A percentile compares a stretch with the other conserved stretches of the same genome.
These are phyloP conservation scores for Singerocomus rubriflavus DNA, from an alignment of 1,284 basidiomycete genomes.

Conservation along the genomic window DNA sequence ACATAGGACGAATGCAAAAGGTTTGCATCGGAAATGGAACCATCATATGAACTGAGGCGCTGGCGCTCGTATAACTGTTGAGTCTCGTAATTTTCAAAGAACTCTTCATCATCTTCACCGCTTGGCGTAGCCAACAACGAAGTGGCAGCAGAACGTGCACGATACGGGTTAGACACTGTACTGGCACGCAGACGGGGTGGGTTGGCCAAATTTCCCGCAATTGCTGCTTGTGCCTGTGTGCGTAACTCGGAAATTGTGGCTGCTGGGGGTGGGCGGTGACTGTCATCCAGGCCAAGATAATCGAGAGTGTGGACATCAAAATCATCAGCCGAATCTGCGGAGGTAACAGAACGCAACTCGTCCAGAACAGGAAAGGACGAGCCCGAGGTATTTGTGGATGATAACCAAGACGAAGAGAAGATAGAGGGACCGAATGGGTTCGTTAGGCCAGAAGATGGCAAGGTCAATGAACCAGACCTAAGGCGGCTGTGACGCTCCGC, in stretches of 20 bases:
- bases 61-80: constrained; percentile 46
- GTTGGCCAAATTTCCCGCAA: constrained; percentile 76
- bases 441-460: constrained; percentile 73
- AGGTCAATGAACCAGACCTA: constrained; percentile 84
- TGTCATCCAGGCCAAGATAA: constrained; percentile 89
- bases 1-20: constrained; percentile 58
- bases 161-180: constrained; percentile 84
- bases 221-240: constrained; percentile 84
- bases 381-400: constrained; percentile 55
- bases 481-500: constrained; percentile 75
- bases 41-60: constrained; percentile 59
- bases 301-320: constrained; percentile 92
- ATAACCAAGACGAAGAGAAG: constrained; percentile 85
- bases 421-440: constrained; percentile 86
- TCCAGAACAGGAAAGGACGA: constrained; percentile 65
- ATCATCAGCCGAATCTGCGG: constrained; percentile 79
- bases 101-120: constrained; percentile 69
- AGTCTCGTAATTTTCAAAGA: constrained; percentile 60
- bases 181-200: constrained; percentile 82
- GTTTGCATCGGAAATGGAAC: constrained; percentile 43
- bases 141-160: constrained; percentile 54
- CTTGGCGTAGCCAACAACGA: constrained; percentile 61
- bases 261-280: constrained; percentile 60
- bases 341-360: constrained; percentile 75
- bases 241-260: constrained; percentile 83